Base-by-base conservation (phyloP, 495 filamentous ascomycete genomes). In the Daldinia decipiens region DNA sequence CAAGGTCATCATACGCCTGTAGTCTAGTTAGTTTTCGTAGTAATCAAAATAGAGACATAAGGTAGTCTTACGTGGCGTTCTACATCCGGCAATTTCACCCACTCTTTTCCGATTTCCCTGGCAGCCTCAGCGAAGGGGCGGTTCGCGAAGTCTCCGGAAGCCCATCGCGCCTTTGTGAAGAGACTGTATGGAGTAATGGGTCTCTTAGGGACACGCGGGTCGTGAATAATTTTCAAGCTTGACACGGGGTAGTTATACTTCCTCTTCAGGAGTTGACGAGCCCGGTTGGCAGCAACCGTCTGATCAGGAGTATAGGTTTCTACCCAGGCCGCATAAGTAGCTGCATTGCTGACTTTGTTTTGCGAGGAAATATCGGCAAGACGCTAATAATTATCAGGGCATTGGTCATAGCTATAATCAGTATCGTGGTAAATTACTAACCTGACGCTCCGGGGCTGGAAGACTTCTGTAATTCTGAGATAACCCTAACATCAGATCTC, bases 211-310 rank as follows among this genome's bases (percentile, higher is more conserved):
- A 79, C 66, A 13, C 92, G 86, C 9, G 87, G 83, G 73, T 94
- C 92, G 0, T 75, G 66, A 65, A 93, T 71, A 47, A 59, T 15
- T 34, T 65, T 67, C 32, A 70, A 11, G 24, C 19, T 55, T 4
- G 79, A 55, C 29, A 76, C 77, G 2, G 70, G 67, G 3, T 39
- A 27, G 12, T 70, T 62, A n/a, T 43, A 67, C n/a, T 76, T 77
- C 53, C 26, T 71, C 63, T 74, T 78, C 11, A 94, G 82, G 2
- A 17, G 13, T 0, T 17, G 58, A 43, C 93, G 90, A 19, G 92
- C 92, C 0, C 5, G 52, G 77, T 93, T 94, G 62, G 92, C 92
- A 2, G 80, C 67, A 40, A 79, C 70, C 58, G 94, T 91, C 66
- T 88, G 76, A 4, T 79, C 66, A 2, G 86, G 84, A 5, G 88